Percentiles rank a stretch among this genome's conserved stretches.
Conservation (phyloP, 345 rosid genomes). For the Acer campestre region DNA sequence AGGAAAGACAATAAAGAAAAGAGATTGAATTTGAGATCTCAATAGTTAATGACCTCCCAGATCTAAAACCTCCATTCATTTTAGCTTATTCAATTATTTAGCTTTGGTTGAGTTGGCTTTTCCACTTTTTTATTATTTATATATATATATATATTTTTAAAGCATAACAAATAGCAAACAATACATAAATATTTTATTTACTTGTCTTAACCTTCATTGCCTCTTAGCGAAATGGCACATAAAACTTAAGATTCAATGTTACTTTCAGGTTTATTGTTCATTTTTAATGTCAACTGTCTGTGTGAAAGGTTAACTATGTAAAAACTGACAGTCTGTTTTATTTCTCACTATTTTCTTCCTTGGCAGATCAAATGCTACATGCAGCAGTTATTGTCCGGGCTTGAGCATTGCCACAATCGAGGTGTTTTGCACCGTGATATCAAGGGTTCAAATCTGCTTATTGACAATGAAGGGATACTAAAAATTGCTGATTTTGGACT, state of each 20-base stretch:
- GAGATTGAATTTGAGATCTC: slow-evolving; percentile 2
- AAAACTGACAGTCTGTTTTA: slow-evolving; percentile 11
- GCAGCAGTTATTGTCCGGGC: slow-evolving; percentile 81
- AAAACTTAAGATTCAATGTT: background rate
- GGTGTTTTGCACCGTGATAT: slow-evolving; percentile 91
- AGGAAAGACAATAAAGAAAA: slow-evolving; percentile 5
- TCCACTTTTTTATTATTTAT: background rate
- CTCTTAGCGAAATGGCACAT: background rate
- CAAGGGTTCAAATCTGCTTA: slow-evolving; percentile 85
- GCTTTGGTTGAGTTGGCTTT: background rate
- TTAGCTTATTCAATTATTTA: background rate
- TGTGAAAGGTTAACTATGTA: background rate
- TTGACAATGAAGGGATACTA: slow-evolving; percentile 72
- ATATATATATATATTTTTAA: background rate
- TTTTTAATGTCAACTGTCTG: slow-evolving; percentile 8
- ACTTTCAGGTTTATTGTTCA: background rate
- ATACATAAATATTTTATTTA: background rate
- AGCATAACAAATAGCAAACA: background rate
- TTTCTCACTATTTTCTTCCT: slow-evolving; percentile 14
- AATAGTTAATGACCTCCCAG: background rate
- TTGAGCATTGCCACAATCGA: slow-evolving; percentile 82
- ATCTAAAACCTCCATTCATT: background rate
- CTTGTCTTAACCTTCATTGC: background rate
- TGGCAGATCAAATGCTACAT: slow-evolving; percentile 80
- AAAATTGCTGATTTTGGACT: slow-evolving; percentile 95